phyloP scores from a whole-genome alignment of 192 early-diverging fungal genomes.

The Lobosporangium transversale region DNA sequence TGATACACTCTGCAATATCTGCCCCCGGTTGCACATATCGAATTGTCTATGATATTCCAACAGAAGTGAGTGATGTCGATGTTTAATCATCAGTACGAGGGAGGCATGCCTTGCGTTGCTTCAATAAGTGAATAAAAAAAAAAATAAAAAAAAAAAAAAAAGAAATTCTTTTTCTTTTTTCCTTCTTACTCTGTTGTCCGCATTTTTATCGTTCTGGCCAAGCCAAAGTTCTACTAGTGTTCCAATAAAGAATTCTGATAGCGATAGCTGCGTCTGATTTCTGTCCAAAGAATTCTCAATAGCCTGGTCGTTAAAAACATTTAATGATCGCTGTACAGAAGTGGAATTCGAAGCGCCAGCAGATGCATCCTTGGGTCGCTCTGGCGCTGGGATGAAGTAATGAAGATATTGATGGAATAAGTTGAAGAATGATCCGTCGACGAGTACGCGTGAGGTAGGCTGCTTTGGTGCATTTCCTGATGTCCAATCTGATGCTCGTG shows the following conservation, averaged over 20 bases:
- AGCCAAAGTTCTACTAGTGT: constrained; percentile 47
- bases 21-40: constrained; percentile 47
- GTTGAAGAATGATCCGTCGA: constrained; percentile 49
- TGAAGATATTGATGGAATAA: constrained; percentile 39
- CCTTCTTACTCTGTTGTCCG: constrained; percentile 37
- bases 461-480: constrained; percentile 28
- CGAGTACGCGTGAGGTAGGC: constrained; percentile 14
- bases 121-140: too few relatives aligned
- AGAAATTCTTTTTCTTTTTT: too few relatives aligned
- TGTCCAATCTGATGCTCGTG: constrained; percentile 15
- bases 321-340: constrained; percentile 1
- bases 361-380: constrained; percentile 12
- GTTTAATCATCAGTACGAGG: too few relatives aligned
- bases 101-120: too few relatives aligned
- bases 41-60: constrained; percentile 8
- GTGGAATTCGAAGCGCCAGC: neutral
- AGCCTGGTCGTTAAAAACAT: constrained; percentile 28
- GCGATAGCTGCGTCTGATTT: constrained; percentile 31
- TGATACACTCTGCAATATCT: constrained; percentile 36
- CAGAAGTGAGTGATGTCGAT: too few relatives aligned
- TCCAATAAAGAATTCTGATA: constrained; percentile 49
- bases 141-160: too few relatives aligned
- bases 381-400: constrained; percentile 43
- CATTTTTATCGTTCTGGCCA: constrained; percentile 33
- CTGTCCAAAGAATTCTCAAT: constrained; percentile 36